Percentiles rank a stretch among this genome's conserved stretches.
Conservation (phyloP, 2,329 filamentous ascomycete genomes). For the Fusarium albosuccineum region DNA sequence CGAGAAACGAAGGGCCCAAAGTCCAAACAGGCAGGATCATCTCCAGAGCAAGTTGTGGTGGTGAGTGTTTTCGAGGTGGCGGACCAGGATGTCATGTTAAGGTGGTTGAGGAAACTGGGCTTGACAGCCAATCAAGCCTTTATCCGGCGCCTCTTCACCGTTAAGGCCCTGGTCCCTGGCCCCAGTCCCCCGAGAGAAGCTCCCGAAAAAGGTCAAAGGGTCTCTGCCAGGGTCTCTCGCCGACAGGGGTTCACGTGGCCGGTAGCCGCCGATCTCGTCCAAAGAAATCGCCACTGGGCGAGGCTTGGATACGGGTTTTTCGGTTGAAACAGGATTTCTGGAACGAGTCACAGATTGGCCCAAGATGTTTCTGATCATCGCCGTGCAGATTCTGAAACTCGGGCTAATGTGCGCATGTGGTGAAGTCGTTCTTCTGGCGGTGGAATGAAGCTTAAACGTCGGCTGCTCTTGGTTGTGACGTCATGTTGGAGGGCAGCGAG, state of each 20-base stretch:
- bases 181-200: neutral
- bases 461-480: constrained; percentile 20
- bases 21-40: constrained; percentile 41
- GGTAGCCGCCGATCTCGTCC: constrained; percentile 38
- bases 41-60: constrained; percentile 27
- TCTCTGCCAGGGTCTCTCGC: constrained; percentile 17
- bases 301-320: constrained; percentile 15
- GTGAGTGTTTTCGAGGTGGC: constrained; percentile 32
- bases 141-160: constrained; percentile 19
- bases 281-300: constrained; percentile 35
- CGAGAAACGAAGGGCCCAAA: constrained; percentile 26
- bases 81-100: constrained; percentile 27
- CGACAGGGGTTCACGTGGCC: constrained; percentile 37
- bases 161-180: constrained; percentile 21
- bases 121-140: constrained; percentile 39
- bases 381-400: constrained; percentile 43
- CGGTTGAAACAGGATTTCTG: constrained; percentile 40
- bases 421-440: constrained; percentile 13
- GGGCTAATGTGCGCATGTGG: constrained; percentile 12
- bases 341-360: constrained; percentile 31
- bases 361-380: constrained; percentile 34
- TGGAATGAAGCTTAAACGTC: constrained; percentile 9
- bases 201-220: constrained; percentile 32
- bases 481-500: constrained; percentile 26
- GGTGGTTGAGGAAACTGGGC: constrained; percentile 18